These are phyloP conservation scores for Alnus glutinosa DNA, from an alignment of 306 rosid genomes.

Conservation along the genomic window DNA sequence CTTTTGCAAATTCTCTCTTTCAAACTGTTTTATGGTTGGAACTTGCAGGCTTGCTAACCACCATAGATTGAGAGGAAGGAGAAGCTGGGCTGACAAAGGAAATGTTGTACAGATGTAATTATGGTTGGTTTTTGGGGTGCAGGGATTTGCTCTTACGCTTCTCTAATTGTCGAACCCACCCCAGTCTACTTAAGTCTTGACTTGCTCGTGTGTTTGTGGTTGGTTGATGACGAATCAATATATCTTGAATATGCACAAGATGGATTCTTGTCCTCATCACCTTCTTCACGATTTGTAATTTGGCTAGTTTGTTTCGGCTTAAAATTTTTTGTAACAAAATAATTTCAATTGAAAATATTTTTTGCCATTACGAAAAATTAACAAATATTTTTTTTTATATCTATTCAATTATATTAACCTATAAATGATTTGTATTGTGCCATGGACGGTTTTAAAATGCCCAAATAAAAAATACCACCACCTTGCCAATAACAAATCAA, in stretches of 20 bases:
- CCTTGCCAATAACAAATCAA: too few species aligned
- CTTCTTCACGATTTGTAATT: neutral
- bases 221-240: neutral
- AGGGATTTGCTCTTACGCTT: neutral
- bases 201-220: neutral
- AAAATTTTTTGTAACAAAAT: too few species aligned
- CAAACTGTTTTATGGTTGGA: slow-evolving; percentile 8
- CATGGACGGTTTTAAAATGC: too few species aligned
- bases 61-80: slow-evolving; percentile 4
- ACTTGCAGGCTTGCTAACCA: slow-evolving; percentile 16
- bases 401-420: too few species aligned
- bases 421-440: too few species aligned
- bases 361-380: too few species aligned
- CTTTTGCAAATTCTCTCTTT: neutral
- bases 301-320: too few species aligned
- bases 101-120: slow-evolving; percentile 4
- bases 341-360: too few species aligned
- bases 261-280: neutral
- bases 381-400: too few species aligned
- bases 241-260: neutral
- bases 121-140: neutral
- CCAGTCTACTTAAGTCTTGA: neutral
- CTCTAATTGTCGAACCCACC: neutral
- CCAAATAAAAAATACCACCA: too few species aligned
- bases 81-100: neutral